Evolutionary conservation across 2,329 filamentous ascomycete species (phyloP).

Genomic region (Microdochium paspali): DNA sequence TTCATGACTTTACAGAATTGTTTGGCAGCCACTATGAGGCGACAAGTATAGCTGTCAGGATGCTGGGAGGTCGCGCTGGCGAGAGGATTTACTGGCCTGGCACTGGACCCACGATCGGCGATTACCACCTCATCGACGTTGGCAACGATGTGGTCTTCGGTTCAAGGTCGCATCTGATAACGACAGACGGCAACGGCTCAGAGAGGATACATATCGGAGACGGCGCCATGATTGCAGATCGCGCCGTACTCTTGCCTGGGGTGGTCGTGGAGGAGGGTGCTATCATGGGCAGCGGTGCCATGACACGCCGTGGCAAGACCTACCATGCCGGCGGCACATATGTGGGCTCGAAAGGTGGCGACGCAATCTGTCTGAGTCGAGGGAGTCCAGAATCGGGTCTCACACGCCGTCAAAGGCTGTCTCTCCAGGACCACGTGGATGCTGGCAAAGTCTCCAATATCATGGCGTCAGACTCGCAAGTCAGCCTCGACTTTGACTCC

Average conservation of each 20-base stretch:
- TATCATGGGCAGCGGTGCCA: slow-evolving; percentile 43
- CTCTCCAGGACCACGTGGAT: background rate
- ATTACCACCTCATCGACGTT: slow-evolving; percentile 45
- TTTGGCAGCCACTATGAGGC: slow-evolving; percentile 46
- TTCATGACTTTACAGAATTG: slow-evolving; percentile 38
- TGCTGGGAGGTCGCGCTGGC: slow-evolving; percentile 42
- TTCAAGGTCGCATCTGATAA: slow-evolving; percentile 42
- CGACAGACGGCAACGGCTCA: slow-evolving; percentile 39
- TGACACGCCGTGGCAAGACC: slow-evolving; percentile 32
- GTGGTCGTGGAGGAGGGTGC: slow-evolving; percentile 35
- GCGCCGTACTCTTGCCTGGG: slow-evolving; percentile 41
- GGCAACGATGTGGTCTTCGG: slow-evolving; percentile 52
- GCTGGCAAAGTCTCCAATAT: background rate
- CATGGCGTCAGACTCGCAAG: background rate
- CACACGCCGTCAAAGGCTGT: background rate
- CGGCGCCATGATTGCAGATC: slow-evolving; percentile 46
- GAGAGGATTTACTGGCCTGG: slow-evolving; percentile 48
- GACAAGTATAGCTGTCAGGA: slow-evolving; percentile 38
- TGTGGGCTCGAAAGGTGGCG: slow-evolving; percentile 41
- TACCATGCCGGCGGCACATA: slow-evolving; percentile 37
- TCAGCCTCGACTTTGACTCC: slow-evolving; percentile 1
- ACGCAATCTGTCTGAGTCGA: slow-evolving; percentile 31
- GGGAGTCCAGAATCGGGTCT: background rate
- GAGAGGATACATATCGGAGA: slow-evolving; percentile 35
- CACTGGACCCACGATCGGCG: slow-evolving; percentile 40